These are phyloP conservation scores for Eucalyptus tenuipes DNA, from an alignment of 345 rosid genomes.

Conservation along the genomic window DNA sequence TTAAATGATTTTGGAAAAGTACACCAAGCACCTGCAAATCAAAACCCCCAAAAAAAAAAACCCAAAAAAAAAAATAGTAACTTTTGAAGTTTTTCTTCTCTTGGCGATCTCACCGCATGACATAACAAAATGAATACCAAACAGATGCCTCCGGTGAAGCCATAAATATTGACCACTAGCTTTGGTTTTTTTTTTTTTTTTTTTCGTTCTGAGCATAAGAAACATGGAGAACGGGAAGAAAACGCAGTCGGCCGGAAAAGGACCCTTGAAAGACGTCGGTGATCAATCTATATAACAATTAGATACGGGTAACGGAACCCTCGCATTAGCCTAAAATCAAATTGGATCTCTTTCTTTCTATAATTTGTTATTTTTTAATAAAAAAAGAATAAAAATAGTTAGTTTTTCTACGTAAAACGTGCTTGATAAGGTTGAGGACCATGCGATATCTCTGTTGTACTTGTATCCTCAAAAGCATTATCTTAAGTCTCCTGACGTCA, in stretches of 20 bases:
- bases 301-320: background rate
- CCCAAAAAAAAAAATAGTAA: background rate
- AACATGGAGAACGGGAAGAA: background rate
- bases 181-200: too few relatives aligned
- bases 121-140: background rate
- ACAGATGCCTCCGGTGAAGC: background rate
- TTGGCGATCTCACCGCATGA: background rate
- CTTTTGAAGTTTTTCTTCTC: background rate
- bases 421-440: background rate
- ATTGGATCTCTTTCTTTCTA: background rate
- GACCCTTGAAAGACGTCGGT: background rate
- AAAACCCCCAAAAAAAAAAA: too few relatives aligned
- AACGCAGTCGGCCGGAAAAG: background rate
- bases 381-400: background rate
- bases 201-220: background rate
- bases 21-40: background rate
- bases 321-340: background rate
- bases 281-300: background rate
- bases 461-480: background rate
- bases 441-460: background rate
- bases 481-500: background rate
- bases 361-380: background rate
- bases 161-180: background rate
- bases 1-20: background rate
- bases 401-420: background rate